A percentile compares a stretch with the other conserved stretches of the same genome.
phyloP scores from a whole-genome alignment of 495 filamentous ascomycete species.

The Talaromyces nanjingensis region DNA sequence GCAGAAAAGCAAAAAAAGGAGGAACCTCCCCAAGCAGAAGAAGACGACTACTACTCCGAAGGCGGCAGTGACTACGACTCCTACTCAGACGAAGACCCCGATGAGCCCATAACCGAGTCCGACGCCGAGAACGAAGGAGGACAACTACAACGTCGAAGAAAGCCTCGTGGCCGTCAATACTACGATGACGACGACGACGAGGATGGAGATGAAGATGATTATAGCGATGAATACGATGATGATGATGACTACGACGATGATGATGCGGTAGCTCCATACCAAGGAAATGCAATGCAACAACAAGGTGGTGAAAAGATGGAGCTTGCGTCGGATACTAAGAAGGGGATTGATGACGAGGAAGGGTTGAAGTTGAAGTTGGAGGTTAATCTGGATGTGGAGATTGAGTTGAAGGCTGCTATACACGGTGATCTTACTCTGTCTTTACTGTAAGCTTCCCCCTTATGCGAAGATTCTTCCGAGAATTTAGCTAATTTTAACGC shows the following conservation, averaged over 20 bases:
- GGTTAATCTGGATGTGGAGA: constrained; percentile 80
- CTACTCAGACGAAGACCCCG: constrained; percentile 41
- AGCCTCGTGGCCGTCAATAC: constrained; percentile 26
- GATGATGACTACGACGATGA: constrained; percentile 15
- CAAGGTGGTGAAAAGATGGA: constrained; percentile 26
- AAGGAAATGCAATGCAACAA: constrained; percentile 37
- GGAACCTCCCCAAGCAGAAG: constrained; percentile 25
- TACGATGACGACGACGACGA: constrained; percentile 42
- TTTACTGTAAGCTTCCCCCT: constrained; percentile 58
- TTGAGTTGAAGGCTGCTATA: constrained; percentile 84
- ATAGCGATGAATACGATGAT: constrained; percentile 22
- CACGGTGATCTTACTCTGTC: constrained; percentile 82
- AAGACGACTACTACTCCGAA: constrained; percentile 34
- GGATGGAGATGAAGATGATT: constrained; percentile 16
- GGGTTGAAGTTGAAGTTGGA: constrained; percentile 70
- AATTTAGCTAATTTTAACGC: background rate
- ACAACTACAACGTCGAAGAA: constrained; percentile 3
- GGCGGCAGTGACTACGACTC: constrained; percentile 37
- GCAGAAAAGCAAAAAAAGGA: constrained; percentile 27
- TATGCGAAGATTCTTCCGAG: too few relatives aligned
- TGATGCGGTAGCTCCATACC: constrained; percentile 39
- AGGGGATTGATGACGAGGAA: constrained; percentile 33
- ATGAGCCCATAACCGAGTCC: constrained; percentile 13
- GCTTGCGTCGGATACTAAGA: constrained; percentile 21
- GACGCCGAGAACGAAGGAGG: background rate